These are phyloP conservation scores for Pleoardoris graminearum DNA, from an alignment of 2,329 filamentous ascomycete species.

Conservation along the genomic window DNA sequence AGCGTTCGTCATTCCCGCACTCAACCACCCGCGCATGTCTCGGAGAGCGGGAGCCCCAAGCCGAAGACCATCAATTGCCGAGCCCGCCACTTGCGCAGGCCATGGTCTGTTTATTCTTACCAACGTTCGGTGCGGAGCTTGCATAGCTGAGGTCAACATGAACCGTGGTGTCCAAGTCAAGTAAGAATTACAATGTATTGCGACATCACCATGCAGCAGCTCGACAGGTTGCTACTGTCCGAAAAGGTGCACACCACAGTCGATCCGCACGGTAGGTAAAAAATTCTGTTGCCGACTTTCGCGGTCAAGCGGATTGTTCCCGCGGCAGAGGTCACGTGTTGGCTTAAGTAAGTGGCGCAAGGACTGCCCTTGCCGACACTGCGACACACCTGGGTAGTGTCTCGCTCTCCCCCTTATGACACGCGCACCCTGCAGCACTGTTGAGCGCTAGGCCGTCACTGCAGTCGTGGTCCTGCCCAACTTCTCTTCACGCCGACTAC, in stretches of 20 bases:
- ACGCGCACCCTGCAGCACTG: conserved; percentile 18
- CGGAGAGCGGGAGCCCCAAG: conserved; percentile 1
- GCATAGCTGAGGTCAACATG: neutral
- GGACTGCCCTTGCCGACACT: conserved; percentile 6
- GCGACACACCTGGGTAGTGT: neutral
- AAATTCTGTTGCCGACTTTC: conserved; percentile 5
- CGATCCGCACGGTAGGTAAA: neutral
- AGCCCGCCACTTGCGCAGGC: conserved; percentile 10
- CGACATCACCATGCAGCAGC: neutral
- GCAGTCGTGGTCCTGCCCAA: conserved; percentile 14
- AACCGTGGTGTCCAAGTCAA: neutral
- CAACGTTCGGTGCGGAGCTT: neutral
- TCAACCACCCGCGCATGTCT: conserved; percentile 1
- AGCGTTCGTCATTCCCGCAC: conserved; percentile 1
- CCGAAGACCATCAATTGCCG: neutral
- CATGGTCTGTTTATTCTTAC: conserved; percentile 1
- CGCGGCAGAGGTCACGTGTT: neutral
- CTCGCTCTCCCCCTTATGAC: conserved; percentile 3
- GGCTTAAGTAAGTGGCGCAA: neutral
- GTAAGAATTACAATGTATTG: neutral
- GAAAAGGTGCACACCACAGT: neutral
- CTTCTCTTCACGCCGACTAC: conserved; percentile 21
- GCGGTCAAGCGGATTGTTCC: neutral
- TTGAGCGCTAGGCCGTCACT: conserved; percentile 28
- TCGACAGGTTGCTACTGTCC: neutral